Percentiles rank a stretch among this genome's conserved stretches.
These are phyloP conservation scores for Bruguiera parviflora DNA, from an alignment of 345 rosid genomes.

Conservation along the genomic window DNA sequence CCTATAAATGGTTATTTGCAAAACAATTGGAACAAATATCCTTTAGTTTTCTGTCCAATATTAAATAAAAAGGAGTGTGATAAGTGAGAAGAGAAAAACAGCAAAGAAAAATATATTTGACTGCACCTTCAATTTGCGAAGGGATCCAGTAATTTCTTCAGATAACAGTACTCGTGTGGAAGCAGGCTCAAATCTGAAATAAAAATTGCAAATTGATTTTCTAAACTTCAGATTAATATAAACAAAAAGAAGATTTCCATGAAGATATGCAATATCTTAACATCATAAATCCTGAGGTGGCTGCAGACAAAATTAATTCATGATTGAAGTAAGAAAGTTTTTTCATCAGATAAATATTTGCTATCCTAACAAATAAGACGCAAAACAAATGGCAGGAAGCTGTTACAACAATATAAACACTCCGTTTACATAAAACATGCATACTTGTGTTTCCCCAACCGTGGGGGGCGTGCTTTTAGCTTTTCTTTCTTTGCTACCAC, in stretches of 20 bases:
- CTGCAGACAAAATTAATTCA: too few species aligned
- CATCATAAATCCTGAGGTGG: too few species aligned
- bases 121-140: conserved; percentile 74
- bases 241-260: background rate
- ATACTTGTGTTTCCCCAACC: conserved; percentile 94
- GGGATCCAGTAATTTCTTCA: conserved; percentile 92
- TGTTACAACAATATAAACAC: background rate
- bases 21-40: background rate
- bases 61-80: background rate
- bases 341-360: too few species aligned
- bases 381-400: background rate
- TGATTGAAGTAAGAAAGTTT: too few species aligned
- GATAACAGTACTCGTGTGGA: conserved; percentile 81
- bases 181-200: conserved; percentile 70
- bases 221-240: background rate
- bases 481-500: conserved; percentile 68
- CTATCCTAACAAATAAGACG: background rate
- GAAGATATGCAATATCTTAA: background rate
- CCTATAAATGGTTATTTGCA: conserved; percentile 38
- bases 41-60: background rate
- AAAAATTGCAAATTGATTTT: conserved; percentile 1
- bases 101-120: background rate
- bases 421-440: conserved; percentile 5
- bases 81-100: conserved; percentile 10
- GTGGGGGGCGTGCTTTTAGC: conserved; percentile 72